Conservation (phyloP, 805 yeast genomes). For the Wickerhamomyces alni region DNA sequence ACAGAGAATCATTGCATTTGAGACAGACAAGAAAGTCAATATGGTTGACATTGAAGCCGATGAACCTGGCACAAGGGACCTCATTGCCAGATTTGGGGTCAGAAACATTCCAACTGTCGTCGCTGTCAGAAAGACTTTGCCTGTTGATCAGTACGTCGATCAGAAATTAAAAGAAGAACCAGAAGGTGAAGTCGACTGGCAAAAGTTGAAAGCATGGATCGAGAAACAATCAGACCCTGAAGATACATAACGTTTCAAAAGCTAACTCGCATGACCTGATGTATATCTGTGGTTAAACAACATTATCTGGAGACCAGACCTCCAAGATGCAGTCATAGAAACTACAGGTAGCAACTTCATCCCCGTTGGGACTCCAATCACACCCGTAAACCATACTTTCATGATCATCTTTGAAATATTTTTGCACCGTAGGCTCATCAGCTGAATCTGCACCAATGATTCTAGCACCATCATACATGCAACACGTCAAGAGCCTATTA, state of each 20-base stretch:
- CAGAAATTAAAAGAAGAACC: constrained; percentile 17
- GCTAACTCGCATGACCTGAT: no score
- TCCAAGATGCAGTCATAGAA: constrained; percentile 86
- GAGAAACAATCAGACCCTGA: constrained; percentile 33
- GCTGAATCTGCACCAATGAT: constrained; percentile 37
- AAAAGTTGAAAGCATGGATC: constrained; percentile 36
- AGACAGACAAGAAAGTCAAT: constrained; percentile 46
- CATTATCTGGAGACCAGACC: constrained; percentile 45
- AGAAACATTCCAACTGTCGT: constrained; percentile 60
- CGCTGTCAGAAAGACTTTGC: constrained; percentile 59
- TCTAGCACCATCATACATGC: constrained; percentile 95
- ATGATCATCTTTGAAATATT: constrained; percentile 61
- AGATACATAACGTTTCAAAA: no score
- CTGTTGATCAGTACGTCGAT: constrained; percentile 34
- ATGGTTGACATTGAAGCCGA: constrained; percentile 72
- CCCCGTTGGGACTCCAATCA: constrained; percentile 60
- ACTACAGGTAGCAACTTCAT: constrained; percentile 70
- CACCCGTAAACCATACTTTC: constrained; percentile 96
- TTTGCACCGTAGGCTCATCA: constrained; percentile 24
- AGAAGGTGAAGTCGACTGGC: constrained; percentile 36
- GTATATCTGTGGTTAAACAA: not conserved
- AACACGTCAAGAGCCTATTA: constrained; percentile 63
- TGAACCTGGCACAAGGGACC: constrained; percentile 52
- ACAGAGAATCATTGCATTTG: constrained; percentile 42
- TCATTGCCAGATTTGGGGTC: constrained; percentile 51